Evolutionary conservation across 2,329 filamentous ascomycete genomes (phyloP), one percentile per base, ranked within the genome.

Genomic region (Fusarium sororula): DNA sequence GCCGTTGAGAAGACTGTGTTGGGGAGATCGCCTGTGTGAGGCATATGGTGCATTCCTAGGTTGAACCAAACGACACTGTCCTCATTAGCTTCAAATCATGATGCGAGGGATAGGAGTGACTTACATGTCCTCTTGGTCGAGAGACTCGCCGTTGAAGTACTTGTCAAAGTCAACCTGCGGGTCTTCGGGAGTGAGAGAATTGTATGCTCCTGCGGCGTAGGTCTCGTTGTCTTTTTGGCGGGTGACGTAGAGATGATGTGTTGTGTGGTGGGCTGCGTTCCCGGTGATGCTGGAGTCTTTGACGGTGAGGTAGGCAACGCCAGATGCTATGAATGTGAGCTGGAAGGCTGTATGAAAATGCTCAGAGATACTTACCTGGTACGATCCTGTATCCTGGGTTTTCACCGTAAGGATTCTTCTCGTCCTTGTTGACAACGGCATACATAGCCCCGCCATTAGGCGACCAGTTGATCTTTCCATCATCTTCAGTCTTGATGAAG

Each of bases 131-230:
- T 63, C 61, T 30, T 63, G 61, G 0, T 24, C 42, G 4, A 63
- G 61, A 0, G 61, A 62, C 20, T 63, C 61, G 13, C 61, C 20
- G 17, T 63, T 50, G n/a, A 63, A 63, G 26, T 63, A 63, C 20
- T 63, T 20, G 17, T 62, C 30, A n/a, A 63, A 63, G n/a, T 63
- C 56, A 24, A 63, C 56, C 18, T 63, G 61, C 1, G 61, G 61
- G 30, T 63, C 56, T 8, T 41, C n/a, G 3, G 56, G 56, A 0
- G 56, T 62, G 6, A 63, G 18, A 4, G 61, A 63, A 6, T 63
- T 63, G 4, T 62, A 63, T 0, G 61, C 42, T 3, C 61, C 56
- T 0, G 24, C 35, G 5, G 61, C 61, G 13, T 63, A 63, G 0
- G 42, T 41, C 18, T 63, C 61, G 5, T 28, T 63, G 20, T 62